A percentile compares a stretch with the other conserved stretches of the same genome.
Evolutionary conservation across 23 red algal genomes (phyloP).

Genomic region (Chondrus crispus): DNA sequence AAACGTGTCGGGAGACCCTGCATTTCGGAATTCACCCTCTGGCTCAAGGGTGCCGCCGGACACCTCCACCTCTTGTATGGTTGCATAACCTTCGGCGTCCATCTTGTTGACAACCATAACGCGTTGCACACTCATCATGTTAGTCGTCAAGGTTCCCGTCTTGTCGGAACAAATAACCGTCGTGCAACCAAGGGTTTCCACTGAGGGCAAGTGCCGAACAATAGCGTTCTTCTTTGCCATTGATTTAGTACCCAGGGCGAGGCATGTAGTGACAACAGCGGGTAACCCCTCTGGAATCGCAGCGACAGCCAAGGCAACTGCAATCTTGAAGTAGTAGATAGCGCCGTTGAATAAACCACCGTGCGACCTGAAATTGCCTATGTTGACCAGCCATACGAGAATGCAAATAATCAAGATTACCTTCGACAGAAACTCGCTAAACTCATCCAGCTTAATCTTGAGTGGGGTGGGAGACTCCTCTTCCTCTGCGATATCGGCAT

Average conservation of each 20-base stretch:
- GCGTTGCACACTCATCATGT: conserved; percentile 81
- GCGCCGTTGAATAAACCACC: conserved; percentile 84
- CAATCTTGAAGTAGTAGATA: conserved; percentile 99
- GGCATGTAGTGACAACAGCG: conserved; percentile 96
- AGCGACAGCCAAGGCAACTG: conserved; percentile 96
- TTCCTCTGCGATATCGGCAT: conserved; percentile 69
- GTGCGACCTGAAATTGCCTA: conserved; percentile 87
- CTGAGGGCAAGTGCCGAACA: conserved; percentile 89
- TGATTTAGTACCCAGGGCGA: conserved; percentile 86
- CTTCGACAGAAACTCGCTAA: conserved; percentile 83
- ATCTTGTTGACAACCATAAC: conserved; percentile 50
- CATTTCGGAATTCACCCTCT: conserved; percentile 41
- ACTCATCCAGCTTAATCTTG: conserved; percentile 93
- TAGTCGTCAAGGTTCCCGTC: conserved; percentile 99
- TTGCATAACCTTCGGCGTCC: neutral
- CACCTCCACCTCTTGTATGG: conserved; percentile 53
- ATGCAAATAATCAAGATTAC: conserved; percentile 97
- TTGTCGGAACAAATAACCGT: conserved; percentile 99
- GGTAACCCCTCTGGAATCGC: conserved; percentile 99
- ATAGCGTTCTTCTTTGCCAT: conserved; percentile 98
- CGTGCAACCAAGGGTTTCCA: conserved; percentile 99
- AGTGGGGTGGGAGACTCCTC: conserved; percentile 84
- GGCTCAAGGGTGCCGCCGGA: conserved; percentile 59
- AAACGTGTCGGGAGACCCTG: neutral
- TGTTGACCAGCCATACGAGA: conserved; percentile 93